Conservation (phyloP, 2,329 filamentous ascomycete species). For the Pseudogymnoascus sp. region DNA sequence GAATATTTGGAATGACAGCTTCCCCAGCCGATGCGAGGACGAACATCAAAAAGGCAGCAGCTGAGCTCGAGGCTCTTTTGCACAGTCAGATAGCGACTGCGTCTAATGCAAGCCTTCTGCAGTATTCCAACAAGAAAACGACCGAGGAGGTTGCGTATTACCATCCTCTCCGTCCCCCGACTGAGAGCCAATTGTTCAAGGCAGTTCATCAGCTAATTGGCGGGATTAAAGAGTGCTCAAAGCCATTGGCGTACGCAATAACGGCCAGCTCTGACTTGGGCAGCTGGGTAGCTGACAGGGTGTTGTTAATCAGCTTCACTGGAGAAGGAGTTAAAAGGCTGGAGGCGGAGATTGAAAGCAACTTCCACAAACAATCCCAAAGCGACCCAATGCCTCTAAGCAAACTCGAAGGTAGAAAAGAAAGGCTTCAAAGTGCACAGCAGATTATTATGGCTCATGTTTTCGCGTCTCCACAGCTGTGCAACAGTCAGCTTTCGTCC, state of each 20-base stretch:
- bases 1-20: constrained; percentile 92
- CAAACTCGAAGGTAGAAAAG: constrained; percentile 45
- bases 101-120: constrained; percentile 47
- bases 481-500: constrained; percentile 47
- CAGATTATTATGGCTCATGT: constrained; percentile 46
- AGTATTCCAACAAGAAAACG: constrained; percentile 51
- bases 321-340: constrained; percentile 55
- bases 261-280: constrained; percentile 62
- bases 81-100: constrained; percentile 79
- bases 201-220: constrained; percentile 21
- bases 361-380: constrained; percentile 27
- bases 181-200: constrained; percentile 58
- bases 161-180: constrained; percentile 38
- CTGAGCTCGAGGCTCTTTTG: constrained; percentile 67
- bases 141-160: constrained; percentile 53
- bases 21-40: constrained; percentile 82
- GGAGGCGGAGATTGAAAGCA: constrained; percentile 45
- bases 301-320: constrained; percentile 65
- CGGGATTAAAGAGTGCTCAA: constrained; percentile 27
- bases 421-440: constrained; percentile 51
- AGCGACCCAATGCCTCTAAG: constrained; percentile 22
- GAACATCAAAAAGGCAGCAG: constrained; percentile 62
- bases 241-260: constrained; percentile 42
- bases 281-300: constrained; percentile 74
- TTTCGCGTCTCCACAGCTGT: constrained; percentile 34